Base-by-base conservation (phyloP, 2,329 filamentous ascomycete genomes). In the Keithomyces neogunnii region DNA sequence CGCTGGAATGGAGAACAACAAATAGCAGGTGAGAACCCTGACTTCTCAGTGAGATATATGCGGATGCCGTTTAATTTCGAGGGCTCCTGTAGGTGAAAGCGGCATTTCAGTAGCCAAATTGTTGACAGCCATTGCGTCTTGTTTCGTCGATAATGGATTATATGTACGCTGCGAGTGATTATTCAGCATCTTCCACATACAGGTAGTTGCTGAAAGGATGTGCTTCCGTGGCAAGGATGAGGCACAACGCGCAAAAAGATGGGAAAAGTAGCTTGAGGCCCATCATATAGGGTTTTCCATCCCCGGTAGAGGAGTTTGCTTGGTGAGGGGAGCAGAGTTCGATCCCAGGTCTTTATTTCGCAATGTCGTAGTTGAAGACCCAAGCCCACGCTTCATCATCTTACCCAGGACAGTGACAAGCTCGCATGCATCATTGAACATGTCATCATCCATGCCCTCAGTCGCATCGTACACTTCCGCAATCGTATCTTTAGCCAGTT, bases 381-480 rank as follows among this genome's bases (percentile, higher is more conserved):
- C 71, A 3, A 82, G 65, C 2, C 86, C 86, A 47, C 89, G 80
- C 69, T 87, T 91, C 78, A 91, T 89, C 84, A 96, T 93, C 62
- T 85, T 88, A 5, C 89, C 89, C 1, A 97, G 69, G 0, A 93
- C 84, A 1, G 87, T 86, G 7, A 97, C 91, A 10, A 96, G 77
- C 61, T 92, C 87, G 52, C 89, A 90, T 0, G 91, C 89, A 66
- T 97, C 93, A 57, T 87, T 82, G 64, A 96, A 99, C 74, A 93
- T 95, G 58, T 95, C 89, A 62, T 97, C 91, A 53, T 95, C 89
- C 82, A 97, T 92, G 26, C 88, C 89, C 67, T 96, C 91, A 49
- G 86, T 84, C 1, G 90, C 89, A 52, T 90, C 86, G 64, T 96
- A 96, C 1, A 96, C 92, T 60, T 96, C 89, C 42, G 87, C 80